These are phyloP conservation scores for Phaeosphaeriaceae sp. DNA, from an alignment of 2,329 filamentous ascomycete species.

Conservation along the genomic window DNA sequence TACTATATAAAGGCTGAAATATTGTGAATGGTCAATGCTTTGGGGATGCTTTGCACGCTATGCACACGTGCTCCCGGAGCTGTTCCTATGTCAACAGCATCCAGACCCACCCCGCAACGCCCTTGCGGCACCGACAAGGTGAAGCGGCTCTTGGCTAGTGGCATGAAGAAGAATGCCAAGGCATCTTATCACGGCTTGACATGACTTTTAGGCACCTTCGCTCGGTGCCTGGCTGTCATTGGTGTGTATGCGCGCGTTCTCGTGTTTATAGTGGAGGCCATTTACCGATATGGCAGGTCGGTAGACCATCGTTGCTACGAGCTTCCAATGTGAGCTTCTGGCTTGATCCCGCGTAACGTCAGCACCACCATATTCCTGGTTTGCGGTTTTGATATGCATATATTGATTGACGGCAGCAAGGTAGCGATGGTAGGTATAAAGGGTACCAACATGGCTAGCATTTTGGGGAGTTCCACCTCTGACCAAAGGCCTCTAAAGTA, in stretches of 20 bases:
- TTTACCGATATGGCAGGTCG: slow-evolving; percentile 29
- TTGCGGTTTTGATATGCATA: slow-evolving; percentile 9
- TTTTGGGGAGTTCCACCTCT: slow-evolving; percentile 1
- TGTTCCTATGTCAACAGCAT: too few species aligned
- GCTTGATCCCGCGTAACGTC: slow-evolving; percentile 15
- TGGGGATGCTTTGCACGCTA: too few species aligned
- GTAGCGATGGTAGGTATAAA: slow-evolving; percentile 17
- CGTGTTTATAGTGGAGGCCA: slow-evolving; percentile 11
- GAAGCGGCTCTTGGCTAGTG: slow-evolving; percentile 20
- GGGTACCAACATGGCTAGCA: slow-evolving; percentile 3
- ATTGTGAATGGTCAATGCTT: too few species aligned
- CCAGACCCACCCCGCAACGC: too few species aligned
- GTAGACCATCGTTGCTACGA: slow-evolving; percentile 10
- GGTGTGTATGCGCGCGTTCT: slow-evolving; percentile 10
- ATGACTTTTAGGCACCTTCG: slow-evolving; percentile 22
- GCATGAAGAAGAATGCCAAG: slow-evolving; percentile 28
- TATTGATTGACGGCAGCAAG: slow-evolving; percentile 1
- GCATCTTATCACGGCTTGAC: slow-evolving; percentile 35
- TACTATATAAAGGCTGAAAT: too few species aligned
- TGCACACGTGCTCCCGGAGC: too few species aligned
- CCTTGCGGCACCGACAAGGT: not conserved
- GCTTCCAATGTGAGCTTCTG: slow-evolving; percentile 17
- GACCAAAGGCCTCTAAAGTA: slow-evolving; percentile 1
- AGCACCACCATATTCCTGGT: slow-evolving; percentile 16
- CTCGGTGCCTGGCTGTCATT: slow-evolving; percentile 15